Base-by-base conservation (phyloP, 1,284 basidiomycete species). In the Abortiporus biennis region DNA sequence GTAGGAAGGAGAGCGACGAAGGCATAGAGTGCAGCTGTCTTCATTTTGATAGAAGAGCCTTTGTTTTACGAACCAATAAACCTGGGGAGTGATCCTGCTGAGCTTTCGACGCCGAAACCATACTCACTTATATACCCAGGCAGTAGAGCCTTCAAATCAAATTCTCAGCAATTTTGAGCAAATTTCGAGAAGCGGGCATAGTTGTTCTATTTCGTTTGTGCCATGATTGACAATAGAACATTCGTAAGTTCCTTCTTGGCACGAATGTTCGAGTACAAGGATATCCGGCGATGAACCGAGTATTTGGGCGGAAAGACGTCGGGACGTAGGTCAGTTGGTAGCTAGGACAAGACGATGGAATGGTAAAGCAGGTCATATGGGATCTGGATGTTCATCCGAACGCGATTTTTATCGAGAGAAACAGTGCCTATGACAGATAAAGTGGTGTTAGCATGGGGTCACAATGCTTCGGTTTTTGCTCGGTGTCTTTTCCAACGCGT, bases 221-320 rank as follows among this genome's bases (percentile, higher is more conserved):
- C n/a, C n/a, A n/a, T n/a, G n/a, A n/a, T n/a, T n/a, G n/a, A n/a
- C n/a, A n/a, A n/a, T n/a, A n/a, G n/a, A n/a, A 17, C 33, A 16
- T 40, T 44, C 48, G 47, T 45, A 42, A 6, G 8, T 23, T 21
- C 21, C 29, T 24, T 16, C 20, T 31, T 22, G 32, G 20, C 29
- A 22, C 40, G 25, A 33, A 36, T 21, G 37, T 31, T 25, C 22
- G 36, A 31, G 23, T 34, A 25, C 35, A 49, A 44, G 34, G 31
- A 55, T 57, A 54, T 59, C 69, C 70, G 69, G 68, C 52, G 57
- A 66, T 69, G 56, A 61, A 52, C 68, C 68, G 69, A 63, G 46
- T 49, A 46, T 47, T 46, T 43, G 54, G 40, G 49, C 69, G 70
- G 71, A 70, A 65, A 65, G 58, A 67, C 65, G 54, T 74, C 72